Base-by-base conservation (phyloP, 805 yeast genomes). In the Saccharomycopsis olivae region DNA sequence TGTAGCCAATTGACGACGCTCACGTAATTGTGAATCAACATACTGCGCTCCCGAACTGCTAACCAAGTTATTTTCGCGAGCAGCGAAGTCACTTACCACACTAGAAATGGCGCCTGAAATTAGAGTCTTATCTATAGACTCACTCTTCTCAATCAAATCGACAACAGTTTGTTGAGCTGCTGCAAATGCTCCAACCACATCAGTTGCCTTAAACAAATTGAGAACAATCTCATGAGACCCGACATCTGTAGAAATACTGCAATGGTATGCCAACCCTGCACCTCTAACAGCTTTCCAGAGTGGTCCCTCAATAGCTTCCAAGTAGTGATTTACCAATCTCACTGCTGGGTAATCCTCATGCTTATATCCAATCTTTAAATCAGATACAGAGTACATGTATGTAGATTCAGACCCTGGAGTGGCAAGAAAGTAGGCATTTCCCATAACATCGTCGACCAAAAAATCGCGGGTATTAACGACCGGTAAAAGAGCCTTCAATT, bases 271-370 rank as follows among this genome's bases (percentile, higher is more conserved):
- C 32, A 84, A 64, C 2, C 98, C 98, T 1, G 87, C 71, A 30
- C 98, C 98, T 60, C 98, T 73, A 25, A 92, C 83, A 41, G 94
- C 95, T 52, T 85, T 73, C 96, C 97, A 89, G 47, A 89, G 79
- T 27, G 97, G 98, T 2, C 98, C 98, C 57, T 92, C 98, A 15
- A 85, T 86, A 28, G 86, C 81, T 48, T 79, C 82, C 41, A 92
- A 64, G 51, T 77, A 64, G 14, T 29, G 17, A 4, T 33, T 33
- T 6, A 34, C 39, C 13, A 39, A 29, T 3, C 13, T n/a, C 9
- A 40, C 23, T 4, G 44, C 38, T n/a, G 44, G 38, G 29, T 20
- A 40, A 50, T 88, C 95, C 16, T 65, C 62, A 35, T 75, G 67
- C 11, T 57, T 51, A 48, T 70, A 76, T 41, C 64, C 66, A 17